phyloP scores from a whole-genome alignment of 2,329 filamentous ascomycete genomes.

The Davidsoniella neocaledoniae region DNA sequence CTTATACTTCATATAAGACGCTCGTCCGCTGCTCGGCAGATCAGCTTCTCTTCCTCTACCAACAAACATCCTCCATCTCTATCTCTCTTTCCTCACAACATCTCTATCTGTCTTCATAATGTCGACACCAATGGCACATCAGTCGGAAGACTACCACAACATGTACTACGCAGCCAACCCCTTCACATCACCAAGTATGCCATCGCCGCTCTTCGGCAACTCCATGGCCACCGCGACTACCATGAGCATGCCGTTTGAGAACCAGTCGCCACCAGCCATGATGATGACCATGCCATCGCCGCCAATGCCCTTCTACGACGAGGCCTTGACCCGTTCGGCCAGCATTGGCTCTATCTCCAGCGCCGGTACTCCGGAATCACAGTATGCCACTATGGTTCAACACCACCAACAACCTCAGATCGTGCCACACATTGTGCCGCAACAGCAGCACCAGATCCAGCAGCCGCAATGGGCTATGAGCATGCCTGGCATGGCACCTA shows the following conservation, averaged over 20 bases:
- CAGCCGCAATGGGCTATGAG: constrained; percentile 23
- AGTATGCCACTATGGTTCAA: constrained; percentile 3
- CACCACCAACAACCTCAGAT: constrained; percentile 1
- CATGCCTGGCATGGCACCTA: no score
- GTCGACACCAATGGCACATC: constrained; percentile 2
- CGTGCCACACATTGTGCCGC: not conserved
- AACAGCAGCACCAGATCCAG: constrained; percentile 23
- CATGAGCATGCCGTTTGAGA: constrained; percentile 1
- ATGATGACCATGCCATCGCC: not conserved
- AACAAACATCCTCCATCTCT: not conserved
- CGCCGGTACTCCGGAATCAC: constrained; percentile 3
- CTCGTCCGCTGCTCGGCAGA: no score
- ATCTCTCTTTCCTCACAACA: not conserved
- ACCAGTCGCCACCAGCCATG: not conserved
- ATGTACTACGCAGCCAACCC: not conserved
- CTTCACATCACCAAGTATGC: not conserved
- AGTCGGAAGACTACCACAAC: constrained; percentile 1
- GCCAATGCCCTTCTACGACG: not conserved
- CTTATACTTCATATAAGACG: no score
- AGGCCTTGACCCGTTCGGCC: constrained; percentile 6
- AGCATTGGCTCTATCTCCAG: constrained; percentile 5
- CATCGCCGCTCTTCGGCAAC: constrained; percentile 2
- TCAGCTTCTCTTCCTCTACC: not conserved
- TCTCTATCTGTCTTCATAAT: not conserved
- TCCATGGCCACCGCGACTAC: not conserved